Conservation (phyloP, 2,329 filamentous ascomycete genomes). For the Grosmannia penicillata region DNA sequence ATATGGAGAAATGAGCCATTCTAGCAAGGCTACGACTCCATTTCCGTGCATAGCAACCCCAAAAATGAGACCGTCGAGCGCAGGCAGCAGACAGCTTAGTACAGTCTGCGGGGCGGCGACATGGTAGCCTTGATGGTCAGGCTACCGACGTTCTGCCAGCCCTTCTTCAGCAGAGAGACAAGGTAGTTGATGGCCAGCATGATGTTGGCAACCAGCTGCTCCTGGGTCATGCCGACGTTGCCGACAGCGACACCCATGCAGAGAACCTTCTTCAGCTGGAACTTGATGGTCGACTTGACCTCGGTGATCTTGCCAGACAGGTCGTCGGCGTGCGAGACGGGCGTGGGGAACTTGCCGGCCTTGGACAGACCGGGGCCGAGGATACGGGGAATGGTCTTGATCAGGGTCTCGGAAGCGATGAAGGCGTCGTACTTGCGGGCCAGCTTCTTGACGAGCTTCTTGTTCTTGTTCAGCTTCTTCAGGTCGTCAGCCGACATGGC, state of each 20-base stretch:
- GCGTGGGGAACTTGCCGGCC: conserved; percentile 99
- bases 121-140: conserved; percentile 99
- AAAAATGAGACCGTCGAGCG: background rate
- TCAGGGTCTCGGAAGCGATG: conserved; percentile 88
- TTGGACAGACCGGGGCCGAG: conserved; percentile 96
- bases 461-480: conserved; percentile 99
- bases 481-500: conserved; percentile 97
- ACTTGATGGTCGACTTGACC: conserved; percentile 99
- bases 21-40: no score
- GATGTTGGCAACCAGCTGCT: conserved; percentile 95
- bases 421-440: conserved; percentile 99
- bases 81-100: conserved; percentile 44
- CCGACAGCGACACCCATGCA: conserved; percentile 99
- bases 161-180: conserved; percentile 98
- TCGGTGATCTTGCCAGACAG: conserved; percentile 91
- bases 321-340: conserved; percentile 93
- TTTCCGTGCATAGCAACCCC: background rate
- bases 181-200: conserved; percentile 99
- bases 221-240: conserved; percentile 93
- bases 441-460: conserved; percentile 99
- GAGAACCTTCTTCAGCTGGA: conserved; percentile 99
- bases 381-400: conserved; percentile 99
- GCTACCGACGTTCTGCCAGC: conserved; percentile 99
- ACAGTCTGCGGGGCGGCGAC: conserved; percentile 95
- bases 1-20: no score